Evolutionary conservation across 768 basidiomycete species (phyloP), one percentile per base, ranked within the genome.

Genomic region (Phaeotremella fagi): DNA sequence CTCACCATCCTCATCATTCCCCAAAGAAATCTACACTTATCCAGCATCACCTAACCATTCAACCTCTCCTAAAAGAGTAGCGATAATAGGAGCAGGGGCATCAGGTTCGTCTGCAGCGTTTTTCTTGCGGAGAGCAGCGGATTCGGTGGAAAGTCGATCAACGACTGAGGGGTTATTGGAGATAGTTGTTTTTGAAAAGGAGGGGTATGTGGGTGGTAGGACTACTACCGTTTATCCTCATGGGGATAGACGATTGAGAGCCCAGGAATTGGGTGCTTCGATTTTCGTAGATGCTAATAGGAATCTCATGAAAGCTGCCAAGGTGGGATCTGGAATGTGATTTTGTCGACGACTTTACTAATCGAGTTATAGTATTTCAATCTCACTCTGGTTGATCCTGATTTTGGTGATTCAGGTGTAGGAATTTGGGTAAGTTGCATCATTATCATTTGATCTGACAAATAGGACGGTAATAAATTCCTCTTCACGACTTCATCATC

Each of bases 41-140:
- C 48, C 56, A 20, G 27, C 41, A 11, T 48, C 18, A 36, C 9
- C 57, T 52, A 27, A 46, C 3, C 37, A 49, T 16, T 58, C 62
- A 36, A 44, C 48, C 7, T 31, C 49, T n/a, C 57, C 62, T 3
- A 71, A 69, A 41, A 76, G 84, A 43, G 80, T 95, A 61, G 91
- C 90, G 6, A 83, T 95, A 66, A 82, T 95, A 49, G 91, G 91
- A 16, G 90, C 91, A 0, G 91, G 91, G 24, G 90, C 91, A 14
- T 88, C 79, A 9, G 91, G 91, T 7, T 82, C 82, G 15, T 86
- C 88, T 23, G 87, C 90, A 20, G 72, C 75, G 16, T 75, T 67
- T 57, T 76, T 72, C 50, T 45, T 89, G 83, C 2, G 87, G 82
- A 87, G 90, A 85, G 83, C 92, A 48, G 80, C 82, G 18, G 86